A percentile compares a stretch with the other conserved stretches of the same genome.
phyloP scores from a whole-genome alignment of 2,329 filamentous ascomycete species.

The Alternaria conjuncta region DNA sequence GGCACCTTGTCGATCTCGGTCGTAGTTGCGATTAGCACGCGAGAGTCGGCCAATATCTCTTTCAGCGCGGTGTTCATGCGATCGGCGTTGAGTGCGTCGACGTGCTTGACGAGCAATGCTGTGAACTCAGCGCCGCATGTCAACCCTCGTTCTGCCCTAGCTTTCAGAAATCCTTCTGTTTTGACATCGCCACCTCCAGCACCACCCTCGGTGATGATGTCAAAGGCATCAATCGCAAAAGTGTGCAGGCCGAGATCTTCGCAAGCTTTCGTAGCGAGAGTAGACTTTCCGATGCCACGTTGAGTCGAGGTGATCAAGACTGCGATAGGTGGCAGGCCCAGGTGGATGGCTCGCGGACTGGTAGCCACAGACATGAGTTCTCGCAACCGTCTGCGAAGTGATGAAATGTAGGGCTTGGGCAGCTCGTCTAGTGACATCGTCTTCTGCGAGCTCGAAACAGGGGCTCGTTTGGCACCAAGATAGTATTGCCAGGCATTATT shows the following conservation, averaged over 20 bases:
- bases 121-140: slow-evolving; percentile 86
- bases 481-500: slow-evolving; percentile 90
- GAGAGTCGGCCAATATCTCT: slow-evolving; percentile 77
- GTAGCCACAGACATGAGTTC: slow-evolving; percentile 89
- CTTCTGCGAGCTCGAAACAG: slow-evolving; percentile 64
- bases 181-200: slow-evolving; percentile 90
- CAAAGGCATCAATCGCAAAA: slow-evolving; percentile 88
- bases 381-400: slow-evolving; percentile 68
- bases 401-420: slow-evolving; percentile 52
- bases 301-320: slow-evolving; percentile 91
- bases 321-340: slow-evolving; percentile 86
- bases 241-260: slow-evolving; percentile 89
- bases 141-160: slow-evolving; percentile 85
- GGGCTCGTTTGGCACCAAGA: slow-evolving; percentile 74
- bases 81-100: slow-evolving; percentile 90
- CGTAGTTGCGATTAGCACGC: slow-evolving; percentile 90
- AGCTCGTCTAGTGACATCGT: slow-evolving; percentile 54
- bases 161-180: slow-evolving; percentile 88
- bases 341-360: slow-evolving; percentile 82
- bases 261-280: slow-evolving; percentile 76
- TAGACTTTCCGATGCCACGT: slow-evolving; percentile 90
- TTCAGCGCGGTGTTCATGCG: slow-evolving; percentile 85
- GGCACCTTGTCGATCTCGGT: slow-evolving; percentile 95
- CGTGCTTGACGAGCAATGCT: slow-evolving; percentile 82
- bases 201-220: slow-evolving; percentile 90